These are phyloP conservation scores for Solanum piurae DNA, from an alignment of 257 asterid species.

Conservation along the genomic window DNA sequence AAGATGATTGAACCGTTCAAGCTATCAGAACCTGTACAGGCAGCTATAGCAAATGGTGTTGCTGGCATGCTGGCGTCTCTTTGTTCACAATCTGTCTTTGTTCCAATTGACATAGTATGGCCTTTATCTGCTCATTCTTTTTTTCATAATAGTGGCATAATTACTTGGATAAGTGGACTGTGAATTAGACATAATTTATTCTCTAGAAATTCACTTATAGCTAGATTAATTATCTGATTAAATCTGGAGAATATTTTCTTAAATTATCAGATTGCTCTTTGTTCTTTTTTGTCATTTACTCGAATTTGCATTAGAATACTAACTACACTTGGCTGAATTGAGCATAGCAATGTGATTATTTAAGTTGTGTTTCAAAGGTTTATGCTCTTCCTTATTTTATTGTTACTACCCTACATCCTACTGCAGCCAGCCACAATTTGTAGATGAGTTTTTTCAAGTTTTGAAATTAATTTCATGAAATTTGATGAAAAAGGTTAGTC, in stretches of 20 bases:
- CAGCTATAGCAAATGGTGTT: slow-evolving; percentile 79
- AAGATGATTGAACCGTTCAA: slow-evolving; percentile 60
- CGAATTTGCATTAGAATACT: background rate
- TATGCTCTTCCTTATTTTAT: background rate
- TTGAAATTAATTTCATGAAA: slow-evolving; percentile 1
- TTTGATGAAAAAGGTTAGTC: slow-evolving; percentile 68
- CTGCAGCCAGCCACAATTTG: background rate
- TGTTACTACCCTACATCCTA: background rate
- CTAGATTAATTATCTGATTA: background rate
- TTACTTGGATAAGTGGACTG: background rate
- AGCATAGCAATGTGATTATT: background rate
- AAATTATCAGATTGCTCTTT: background rate
- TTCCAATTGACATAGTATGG: slow-evolving; percentile 91
- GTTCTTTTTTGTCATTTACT: background rate
- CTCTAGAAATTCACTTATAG: background rate
- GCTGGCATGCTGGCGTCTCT: slow-evolving; percentile 90
- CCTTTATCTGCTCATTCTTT: background rate
- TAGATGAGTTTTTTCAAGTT: background rate
- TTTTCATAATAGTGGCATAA: background rate
- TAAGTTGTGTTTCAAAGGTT: background rate
- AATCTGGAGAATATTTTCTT: background rate
- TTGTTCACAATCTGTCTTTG: slow-evolving; percentile 76
- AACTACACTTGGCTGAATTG: background rate
- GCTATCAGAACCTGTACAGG: slow-evolving; percentile 75
- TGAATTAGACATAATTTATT: background rate